Base-by-base conservation (phyloP, 179 eudicot genomes). In the Amaranthus tricolor region DNA sequence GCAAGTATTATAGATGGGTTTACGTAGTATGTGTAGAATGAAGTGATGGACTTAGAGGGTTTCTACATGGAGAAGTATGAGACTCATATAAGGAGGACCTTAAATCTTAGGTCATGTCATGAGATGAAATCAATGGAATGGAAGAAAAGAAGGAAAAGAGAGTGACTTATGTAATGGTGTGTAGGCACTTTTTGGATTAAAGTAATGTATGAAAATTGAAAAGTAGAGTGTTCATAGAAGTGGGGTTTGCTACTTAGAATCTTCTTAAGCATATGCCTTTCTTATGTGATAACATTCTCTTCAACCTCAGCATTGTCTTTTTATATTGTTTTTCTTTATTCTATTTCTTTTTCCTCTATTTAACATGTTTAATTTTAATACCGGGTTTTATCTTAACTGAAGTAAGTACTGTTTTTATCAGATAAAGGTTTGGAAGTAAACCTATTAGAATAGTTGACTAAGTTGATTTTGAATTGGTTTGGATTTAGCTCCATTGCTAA, bases 191-290 rank as follows among this genome's bases (percentile, higher is more conserved):
- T 72, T 58, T 71, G 59, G 74, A 10, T 61, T 76, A 80, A 80
- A 80, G 77, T 76, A 71, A 67, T 75, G 62, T 64, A 20, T 70
- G 61, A 43, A 64, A 31, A 31, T 31, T 31, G 40, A 31, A 31
- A 80, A 75, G 76, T 45, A 48, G 40, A 76, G 71, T 70, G 74
- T 69, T 40, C 68, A 49, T 51, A 72, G 71, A 76, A 76, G 78
- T 80, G 83, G 80, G 71, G 83, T 74, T 76, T 82, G 77, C 77
- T 72, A 54, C 67, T 79, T 53, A 79, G 85, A 79, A 82, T 82
- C 85, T 82, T 82, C 60, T 31, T 16, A 72, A 74, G 85, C 82
- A 82, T 79, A 82, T 82, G 77, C 85, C 77, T 62, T 82, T 71
- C 10, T 43, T 52, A 31, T 79, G 70, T 70, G 66, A 60, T 75